Conservation (phyloP, 139 green algal genomes). For the Tetraselmis chui region DNA sequence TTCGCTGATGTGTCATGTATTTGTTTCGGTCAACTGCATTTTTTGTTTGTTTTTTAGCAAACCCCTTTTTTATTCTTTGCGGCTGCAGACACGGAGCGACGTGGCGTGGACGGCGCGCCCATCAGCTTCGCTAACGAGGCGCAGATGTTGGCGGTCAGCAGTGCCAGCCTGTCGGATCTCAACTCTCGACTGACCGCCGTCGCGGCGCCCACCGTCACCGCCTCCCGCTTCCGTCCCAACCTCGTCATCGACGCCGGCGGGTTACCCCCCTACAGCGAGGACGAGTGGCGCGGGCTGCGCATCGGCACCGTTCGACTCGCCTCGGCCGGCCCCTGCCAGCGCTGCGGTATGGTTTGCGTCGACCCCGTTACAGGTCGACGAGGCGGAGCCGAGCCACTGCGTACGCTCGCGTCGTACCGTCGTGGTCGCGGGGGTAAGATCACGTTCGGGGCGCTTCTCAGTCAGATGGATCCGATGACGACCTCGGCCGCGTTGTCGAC, state of each 20-base stretch:
- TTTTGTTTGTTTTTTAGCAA: no score
- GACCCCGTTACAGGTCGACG: constrained; percentile 25
- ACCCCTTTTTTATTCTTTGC: background rate
- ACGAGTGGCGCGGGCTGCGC: constrained; percentile 38
- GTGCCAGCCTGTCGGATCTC: constrained; percentile 51
- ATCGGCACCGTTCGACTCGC: constrained; percentile 11
- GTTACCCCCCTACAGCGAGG: constrained; percentile 47
- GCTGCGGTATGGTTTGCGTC: constrained; percentile 44
- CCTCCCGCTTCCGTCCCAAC: constrained; percentile 57
- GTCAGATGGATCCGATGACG: no score
- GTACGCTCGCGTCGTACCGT: constrained; percentile 40
- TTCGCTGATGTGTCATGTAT: no score
- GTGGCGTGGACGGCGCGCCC: background rate
- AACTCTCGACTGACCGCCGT: constrained; percentile 12
- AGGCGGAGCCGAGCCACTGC: constrained; percentile 45
- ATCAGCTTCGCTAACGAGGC: constrained; percentile 79
- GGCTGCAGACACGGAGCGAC: constrained; percentile 1
- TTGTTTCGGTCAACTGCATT: no score
- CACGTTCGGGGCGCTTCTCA: background rate
- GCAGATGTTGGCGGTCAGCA: constrained; percentile 62
- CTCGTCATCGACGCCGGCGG: constrained; percentile 42
- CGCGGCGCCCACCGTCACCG: background rate
- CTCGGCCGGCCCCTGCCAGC: constrained; percentile 29
- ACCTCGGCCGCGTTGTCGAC: no score
- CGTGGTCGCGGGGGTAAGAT: constrained; percentile 9